Evolutionary conservation across 2,329 filamentous ascomycete genomes (phyloP), one percentile per base, ranked within the genome.

Genomic region (Lecanicillium sp.): DNA sequence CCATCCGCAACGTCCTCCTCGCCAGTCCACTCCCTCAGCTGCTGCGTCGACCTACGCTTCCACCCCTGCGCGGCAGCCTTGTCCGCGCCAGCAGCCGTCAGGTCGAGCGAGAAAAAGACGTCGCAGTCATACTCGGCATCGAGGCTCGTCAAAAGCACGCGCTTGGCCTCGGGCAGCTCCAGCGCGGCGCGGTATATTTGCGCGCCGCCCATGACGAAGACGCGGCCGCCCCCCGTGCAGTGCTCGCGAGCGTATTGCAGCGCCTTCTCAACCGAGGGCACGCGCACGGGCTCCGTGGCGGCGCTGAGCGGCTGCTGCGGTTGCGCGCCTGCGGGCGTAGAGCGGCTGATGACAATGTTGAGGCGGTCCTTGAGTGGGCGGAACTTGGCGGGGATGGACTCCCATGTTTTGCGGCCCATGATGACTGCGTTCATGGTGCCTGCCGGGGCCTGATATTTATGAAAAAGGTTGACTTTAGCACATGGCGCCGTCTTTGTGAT

Each of bases 351-450:
- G 47, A 97, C 77, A 29, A 96, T 77, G 60, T 95, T 97, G 36
- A 88, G 68, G 9, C 92, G 72, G 45, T 79, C 83, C 44, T 78
- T 81, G 25, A 98, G 71, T 14, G 92, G 92, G 3, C 88, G 74
- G 57, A 92, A 88, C 37, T 71, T 74, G 6, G 69, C 56, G 3
- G 92, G 90, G 44, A 98, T 90, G 47, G 81, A 87, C 37, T 94
- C 87, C 82, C 90, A 98, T 0, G 92, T 98, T 63, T 94, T 96
- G 55, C 92, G 84, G 44, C 92, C 92, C 92, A 98, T 98, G 50
- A 98, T 83, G 37, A 97, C 86, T 14, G 86, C 84, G 59, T 89
- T 90, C 48, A 65, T 42, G 30, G 64, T 49, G 1, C 55, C 46
- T 7, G 60, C 42, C 3, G 61, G 50, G 4, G 53, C 44, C 61